phyloP scores from a whole-genome alignment of 2,329 filamentous ascomycete species.

The Plectosphaerella sp. region DNA sequence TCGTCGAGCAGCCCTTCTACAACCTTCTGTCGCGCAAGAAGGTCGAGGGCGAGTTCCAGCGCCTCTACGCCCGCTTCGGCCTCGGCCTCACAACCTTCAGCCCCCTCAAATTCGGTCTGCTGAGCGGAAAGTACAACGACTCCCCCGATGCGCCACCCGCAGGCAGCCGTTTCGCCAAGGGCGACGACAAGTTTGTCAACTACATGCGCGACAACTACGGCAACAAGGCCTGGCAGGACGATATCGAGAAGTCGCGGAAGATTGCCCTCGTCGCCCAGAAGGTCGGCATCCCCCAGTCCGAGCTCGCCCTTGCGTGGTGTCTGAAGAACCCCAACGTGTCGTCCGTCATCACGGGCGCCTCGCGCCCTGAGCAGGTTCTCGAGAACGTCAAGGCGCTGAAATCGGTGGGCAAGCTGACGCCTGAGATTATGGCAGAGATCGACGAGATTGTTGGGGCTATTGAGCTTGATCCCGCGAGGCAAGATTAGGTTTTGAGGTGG shows the following conservation, averaged over 20 bases:
- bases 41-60: constrained; percentile 60
- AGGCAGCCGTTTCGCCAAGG: constrained; percentile 53
- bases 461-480: constrained; percentile 13
- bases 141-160: constrained; percentile 47
- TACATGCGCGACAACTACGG: constrained; percentile 47
- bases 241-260: constrained; percentile 39
- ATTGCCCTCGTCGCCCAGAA: constrained; percentile 50
- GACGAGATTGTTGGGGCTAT: constrained; percentile 30
- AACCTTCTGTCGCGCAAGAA: constrained; percentile 58
- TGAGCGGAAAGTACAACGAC: constrained; percentile 63
- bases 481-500: constrained; percentile 4
- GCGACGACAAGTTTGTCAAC: constrained; percentile 52
- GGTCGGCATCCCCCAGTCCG: constrained; percentile 47
- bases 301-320: constrained; percentile 49
- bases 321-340: constrained; percentile 50
- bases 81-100: constrained; percentile 59
- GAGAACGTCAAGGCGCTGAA: constrained; percentile 45
- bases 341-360: constrained; percentile 49
- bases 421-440: constrained; percentile 46
- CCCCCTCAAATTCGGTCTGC: constrained; percentile 53
- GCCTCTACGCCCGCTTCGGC: constrained; percentile 54
- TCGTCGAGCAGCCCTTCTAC: constrained; percentile 66
- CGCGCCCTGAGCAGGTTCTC: constrained; percentile 44
- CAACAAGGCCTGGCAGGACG: constrained; percentile 51
- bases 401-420: constrained; percentile 42